Conservation (phyloP, 208 protist genomes). For the Phytomonas francai region DNA sequence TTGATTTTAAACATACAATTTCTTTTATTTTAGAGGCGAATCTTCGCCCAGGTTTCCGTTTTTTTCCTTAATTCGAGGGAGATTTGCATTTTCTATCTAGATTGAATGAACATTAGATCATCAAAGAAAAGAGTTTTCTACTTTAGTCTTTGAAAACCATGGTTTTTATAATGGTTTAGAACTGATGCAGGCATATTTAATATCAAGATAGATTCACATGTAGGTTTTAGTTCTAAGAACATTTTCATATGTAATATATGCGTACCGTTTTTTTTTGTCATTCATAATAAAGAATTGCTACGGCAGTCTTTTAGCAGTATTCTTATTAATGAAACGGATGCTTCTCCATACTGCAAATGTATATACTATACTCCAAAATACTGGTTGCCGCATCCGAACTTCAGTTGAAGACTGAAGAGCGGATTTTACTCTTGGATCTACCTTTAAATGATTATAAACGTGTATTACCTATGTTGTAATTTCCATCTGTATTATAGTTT, state of each 20-base stretch:
- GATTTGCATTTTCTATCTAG: neutral
- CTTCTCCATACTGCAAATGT: neutral
- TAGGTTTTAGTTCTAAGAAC: neutral
- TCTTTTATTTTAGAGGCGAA: neutral
- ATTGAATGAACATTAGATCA: neutral
- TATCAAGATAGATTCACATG: neutral
- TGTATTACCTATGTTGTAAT: neutral
- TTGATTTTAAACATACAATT: neutral
- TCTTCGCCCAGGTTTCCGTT: neutral
- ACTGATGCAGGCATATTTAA: neutral
- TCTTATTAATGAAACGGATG: neutral
- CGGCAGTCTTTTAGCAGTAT: neutral
- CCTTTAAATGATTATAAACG: neutral
- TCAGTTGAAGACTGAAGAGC: neutral
- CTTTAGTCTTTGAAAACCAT: neutral
- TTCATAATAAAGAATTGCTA: neutral
- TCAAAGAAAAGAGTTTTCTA: neutral
- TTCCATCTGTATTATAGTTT: neutral
- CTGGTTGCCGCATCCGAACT: neutral
- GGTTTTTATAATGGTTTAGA: neutral
- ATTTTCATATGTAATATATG: neutral
- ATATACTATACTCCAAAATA: neutral
- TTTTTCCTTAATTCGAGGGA: neutral
- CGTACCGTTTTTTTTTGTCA: neutral
- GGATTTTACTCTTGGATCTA: neutral